Percentiles rank a stretch among this genome's conserved stretches.
These are phyloP conservation scores for Magnolia sinica DNA, from an alignment of 164 flowering plant species.

Conservation along the genomic window DNA sequence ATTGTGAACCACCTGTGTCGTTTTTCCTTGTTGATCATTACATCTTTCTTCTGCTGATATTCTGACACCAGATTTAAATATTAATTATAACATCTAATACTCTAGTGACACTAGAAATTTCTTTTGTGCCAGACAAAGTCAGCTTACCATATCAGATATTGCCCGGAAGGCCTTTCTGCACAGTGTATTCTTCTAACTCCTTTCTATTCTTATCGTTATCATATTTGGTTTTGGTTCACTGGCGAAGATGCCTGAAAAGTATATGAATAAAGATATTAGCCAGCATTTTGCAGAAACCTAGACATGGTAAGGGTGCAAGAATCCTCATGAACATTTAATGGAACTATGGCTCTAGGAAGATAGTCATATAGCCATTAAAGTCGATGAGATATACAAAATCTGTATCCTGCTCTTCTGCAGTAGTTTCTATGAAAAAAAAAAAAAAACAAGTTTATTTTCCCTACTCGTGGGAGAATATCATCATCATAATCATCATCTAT, in stretches of 20 bases:
- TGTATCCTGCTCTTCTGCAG: neutral
- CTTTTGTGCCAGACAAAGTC: slow-evolving; percentile 53
- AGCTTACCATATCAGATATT: slow-evolving; percentile 35
- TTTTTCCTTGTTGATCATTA: neutral
- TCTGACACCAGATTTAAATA: neutral
- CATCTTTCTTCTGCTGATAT: neutral
- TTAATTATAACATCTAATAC: neutral
- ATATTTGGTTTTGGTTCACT: neutral
- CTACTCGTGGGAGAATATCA: neutral
- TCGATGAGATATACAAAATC: neutral
- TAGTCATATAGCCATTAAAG: neutral
- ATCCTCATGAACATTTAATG: neutral
- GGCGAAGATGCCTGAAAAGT: neutral
- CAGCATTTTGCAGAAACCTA: too few species aligned
- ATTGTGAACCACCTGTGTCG: neutral
- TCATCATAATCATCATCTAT: too few species aligned
- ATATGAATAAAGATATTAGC: too few species aligned
- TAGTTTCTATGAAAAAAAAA: neutral
- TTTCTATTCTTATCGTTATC: neutral
- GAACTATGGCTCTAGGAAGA: neutral
- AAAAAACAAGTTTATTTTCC: neutral
- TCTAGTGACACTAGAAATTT: slow-evolving; percentile 3
- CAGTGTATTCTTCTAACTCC: slow-evolving; percentile 62
- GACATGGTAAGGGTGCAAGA: too few species aligned
- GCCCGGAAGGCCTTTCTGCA: slow-evolving; percentile 96